Percentiles rank a stretch among this genome's conserved stretches.
Evolutionary conservation across 352 stramenopile species (phyloP).

Genomic region (Phytophthora uliginosa): DNA sequence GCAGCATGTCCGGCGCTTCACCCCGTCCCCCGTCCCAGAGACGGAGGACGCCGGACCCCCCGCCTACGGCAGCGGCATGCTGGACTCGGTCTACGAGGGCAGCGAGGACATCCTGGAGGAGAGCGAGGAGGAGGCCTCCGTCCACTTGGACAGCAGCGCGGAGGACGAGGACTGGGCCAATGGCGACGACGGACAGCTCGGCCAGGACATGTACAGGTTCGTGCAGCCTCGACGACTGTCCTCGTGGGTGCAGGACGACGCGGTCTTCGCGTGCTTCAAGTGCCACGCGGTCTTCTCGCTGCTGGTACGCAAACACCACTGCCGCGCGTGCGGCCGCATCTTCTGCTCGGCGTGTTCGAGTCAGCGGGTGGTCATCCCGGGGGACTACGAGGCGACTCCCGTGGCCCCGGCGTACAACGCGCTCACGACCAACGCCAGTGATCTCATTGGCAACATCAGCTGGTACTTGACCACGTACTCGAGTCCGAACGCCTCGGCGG

Average conservation of each 20-base stretch:
- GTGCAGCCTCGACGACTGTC: conserved; percentile 83
- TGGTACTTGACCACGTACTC: conserved; percentile 85
- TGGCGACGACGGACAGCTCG: conserved; percentile 53
- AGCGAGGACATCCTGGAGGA: conserved; percentile 55
- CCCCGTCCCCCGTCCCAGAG: conserved; percentile 22
- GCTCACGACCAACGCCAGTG: conserved; percentile 76
- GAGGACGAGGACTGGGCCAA: conserved; percentile 79
- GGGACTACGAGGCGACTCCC: conserved; percentile 82
- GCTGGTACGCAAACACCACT: conserved; percentile 87
- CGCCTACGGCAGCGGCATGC: conserved; percentile 45
- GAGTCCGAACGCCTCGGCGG: conserved; percentile 27
- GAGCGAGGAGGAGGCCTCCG: conserved; percentile 17
- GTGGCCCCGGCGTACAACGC: conserved; percentile 68
- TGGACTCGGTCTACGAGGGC: conserved; percentile 72
- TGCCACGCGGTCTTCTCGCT: conserved; percentile 86
- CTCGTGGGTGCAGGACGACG: conserved; percentile 89
- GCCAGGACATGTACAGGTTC: conserved; percentile 85
- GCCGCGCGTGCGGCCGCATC: conserved; percentile 82
- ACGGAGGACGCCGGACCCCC: conserved; percentile 24
- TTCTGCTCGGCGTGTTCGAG: conserved; percentile 86
- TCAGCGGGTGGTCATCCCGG: conserved; percentile 85
- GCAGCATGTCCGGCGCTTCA: conserved; percentile 15
- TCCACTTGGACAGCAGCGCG: conserved; percentile 37
- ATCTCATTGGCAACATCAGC: conserved; percentile 85
- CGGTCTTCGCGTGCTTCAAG: conserved; percentile 89